These are phyloP conservation scores for Hypoxylon sp. DNA, from an alignment of 2,329 filamentous ascomycete species.

Conservation along the genomic window DNA sequence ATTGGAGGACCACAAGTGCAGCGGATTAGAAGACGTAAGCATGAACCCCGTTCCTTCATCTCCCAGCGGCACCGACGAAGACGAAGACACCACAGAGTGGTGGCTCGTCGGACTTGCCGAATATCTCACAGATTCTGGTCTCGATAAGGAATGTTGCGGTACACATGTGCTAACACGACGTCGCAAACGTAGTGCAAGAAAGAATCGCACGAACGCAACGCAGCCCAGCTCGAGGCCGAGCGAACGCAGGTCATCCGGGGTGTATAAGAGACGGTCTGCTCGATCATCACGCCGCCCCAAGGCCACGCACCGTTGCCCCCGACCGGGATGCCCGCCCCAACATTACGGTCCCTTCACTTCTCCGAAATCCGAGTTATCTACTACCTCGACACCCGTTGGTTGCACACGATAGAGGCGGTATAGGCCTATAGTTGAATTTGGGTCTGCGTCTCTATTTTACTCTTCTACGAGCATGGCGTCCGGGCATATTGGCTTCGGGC, in stretches of 20 bases:
- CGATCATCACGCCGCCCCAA: slow-evolving; percentile 10
- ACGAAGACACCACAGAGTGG: slow-evolving; percentile 49
- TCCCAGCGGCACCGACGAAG: slow-evolving; percentile 31
- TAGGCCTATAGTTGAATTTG: slow-evolving; percentile 6
- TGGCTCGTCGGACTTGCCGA: slow-evolving; percentile 61
- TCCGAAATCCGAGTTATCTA: slow-evolving; percentile 9
- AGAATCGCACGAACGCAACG: slow-evolving; percentile 94
- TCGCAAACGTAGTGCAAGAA: slow-evolving; percentile 81
- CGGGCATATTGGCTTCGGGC: slow-evolving; percentile 42
- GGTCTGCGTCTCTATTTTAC: slow-evolving; percentile 27
- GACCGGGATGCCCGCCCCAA: slow-evolving; percentile 18
- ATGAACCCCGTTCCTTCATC: slow-evolving; percentile 46
- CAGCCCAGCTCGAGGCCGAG: slow-evolving; percentile 91
- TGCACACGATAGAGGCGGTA: slow-evolving; percentile 21
- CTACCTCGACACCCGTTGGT: slow-evolving; percentile 9
- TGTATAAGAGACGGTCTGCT: slow-evolving; percentile 67
- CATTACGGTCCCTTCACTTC: slow-evolving; percentile 16
- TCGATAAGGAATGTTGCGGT: slow-evolving; percentile 50
- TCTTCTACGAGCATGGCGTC: slow-evolving; percentile 48
- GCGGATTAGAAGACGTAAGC: slow-evolving; percentile 87
- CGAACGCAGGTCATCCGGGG: slow-evolving; percentile 95
- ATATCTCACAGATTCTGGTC: slow-evolving; percentile 51
- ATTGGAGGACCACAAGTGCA: slow-evolving; percentile 94
- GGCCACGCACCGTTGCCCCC: slow-evolving; percentile 9
- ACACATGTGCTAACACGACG: slow-evolving; percentile 56